Percentiles rank a stretch among this genome's conserved stretches.
These are phyloP conservation scores for Micractinium conductrix DNA, from an alignment of 139 green algal genomes.

Conservation along the genomic window DNA sequence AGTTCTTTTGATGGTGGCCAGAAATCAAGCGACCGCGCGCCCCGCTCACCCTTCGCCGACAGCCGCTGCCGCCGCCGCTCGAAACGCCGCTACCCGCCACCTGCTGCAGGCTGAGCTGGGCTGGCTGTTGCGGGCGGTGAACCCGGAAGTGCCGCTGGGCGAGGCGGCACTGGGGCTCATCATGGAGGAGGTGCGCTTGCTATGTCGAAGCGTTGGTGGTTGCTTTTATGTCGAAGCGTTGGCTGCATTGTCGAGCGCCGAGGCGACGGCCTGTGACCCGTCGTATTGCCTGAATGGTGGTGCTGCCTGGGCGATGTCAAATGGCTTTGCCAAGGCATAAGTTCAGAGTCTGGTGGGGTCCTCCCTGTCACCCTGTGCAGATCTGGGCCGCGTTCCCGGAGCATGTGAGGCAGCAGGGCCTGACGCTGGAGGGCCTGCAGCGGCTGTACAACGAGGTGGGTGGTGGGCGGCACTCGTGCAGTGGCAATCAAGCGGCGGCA, in stretches of 20 bases:
- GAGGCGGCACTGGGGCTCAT: constrained; percentile 40
- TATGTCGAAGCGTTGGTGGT: too few species aligned
- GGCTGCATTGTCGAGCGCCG: too few species aligned
- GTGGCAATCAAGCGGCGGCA: too few species aligned
- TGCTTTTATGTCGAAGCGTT: too few species aligned
- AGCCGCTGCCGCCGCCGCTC: neutral
- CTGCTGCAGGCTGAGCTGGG: constrained; percentile 37
- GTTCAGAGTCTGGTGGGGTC: too few species aligned
- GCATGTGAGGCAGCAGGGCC: constrained; percentile 27
- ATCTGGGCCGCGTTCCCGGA: constrained; percentile 28
- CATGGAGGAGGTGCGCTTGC: constrained; percentile 39
- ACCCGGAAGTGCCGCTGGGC: constrained; percentile 36
- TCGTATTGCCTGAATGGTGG: too few species aligned
- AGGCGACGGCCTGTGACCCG: too few species aligned
- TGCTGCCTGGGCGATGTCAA: too few species aligned
- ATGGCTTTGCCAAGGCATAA: too few species aligned
- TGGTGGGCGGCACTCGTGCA: too few species aligned
- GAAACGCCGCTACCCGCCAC: neutral
- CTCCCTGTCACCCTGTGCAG: too few species aligned
- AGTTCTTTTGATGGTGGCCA: neutral
- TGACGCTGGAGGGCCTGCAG: constrained; percentile 37
- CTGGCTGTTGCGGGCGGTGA: constrained; percentile 31
- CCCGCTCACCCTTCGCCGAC: neutral
- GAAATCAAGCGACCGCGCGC: neutral
- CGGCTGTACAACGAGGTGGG: constrained; percentile 36